A percentile compares a stretch with the other conserved stretches of the same genome.
Evolutionary conservation across 768 basidiomycete species (phyloP).

Genomic region (Tephrocybe sp.): DNA sequence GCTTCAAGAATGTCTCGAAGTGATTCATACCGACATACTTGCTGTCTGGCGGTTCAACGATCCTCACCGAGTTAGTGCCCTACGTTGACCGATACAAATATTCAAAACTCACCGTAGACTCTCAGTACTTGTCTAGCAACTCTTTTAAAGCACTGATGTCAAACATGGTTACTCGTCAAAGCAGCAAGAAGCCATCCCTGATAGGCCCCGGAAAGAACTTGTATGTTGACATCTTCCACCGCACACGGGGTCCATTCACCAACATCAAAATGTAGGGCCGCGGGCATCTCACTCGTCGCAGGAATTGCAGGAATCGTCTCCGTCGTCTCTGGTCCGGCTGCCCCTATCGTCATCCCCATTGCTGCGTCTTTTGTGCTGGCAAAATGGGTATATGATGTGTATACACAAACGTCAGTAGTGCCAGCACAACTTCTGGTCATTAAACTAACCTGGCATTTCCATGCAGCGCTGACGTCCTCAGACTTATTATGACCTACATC

Average conservation of each 20-base stretch:
- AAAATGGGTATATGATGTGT: constrained; percentile 20
- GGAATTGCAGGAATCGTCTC: constrained; percentile 16
- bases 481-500: constrained; percentile 18
- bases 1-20: constrained; percentile 19
- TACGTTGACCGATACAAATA: background rate
- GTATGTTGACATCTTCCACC: background rate
- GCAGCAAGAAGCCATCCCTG: background rate
- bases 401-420: constrained; percentile 20
- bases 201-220: constrained; percentile 5
- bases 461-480: constrained; percentile 11
- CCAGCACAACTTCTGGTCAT: background rate
- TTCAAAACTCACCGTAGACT: background rate
- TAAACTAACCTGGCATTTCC: background rate
- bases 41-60: constrained; percentile 25
- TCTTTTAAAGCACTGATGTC: constrained; percentile 20
- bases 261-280: background rate
- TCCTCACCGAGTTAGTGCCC: constrained; percentile 15
- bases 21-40: constrained; percentile 24
- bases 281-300: constrained; percentile 12
- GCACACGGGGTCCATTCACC: background rate
- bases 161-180: constrained; percentile 9
- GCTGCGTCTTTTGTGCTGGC: too few relatives aligned
- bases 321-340: constrained; percentile 14
- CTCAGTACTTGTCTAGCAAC: constrained; percentile 15
- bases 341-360: constrained; percentile 22